Evolutionary conservation across 2,329 filamentous ascomycete genomes (phyloP).

Genomic region (Drechslera avenae): DNA sequence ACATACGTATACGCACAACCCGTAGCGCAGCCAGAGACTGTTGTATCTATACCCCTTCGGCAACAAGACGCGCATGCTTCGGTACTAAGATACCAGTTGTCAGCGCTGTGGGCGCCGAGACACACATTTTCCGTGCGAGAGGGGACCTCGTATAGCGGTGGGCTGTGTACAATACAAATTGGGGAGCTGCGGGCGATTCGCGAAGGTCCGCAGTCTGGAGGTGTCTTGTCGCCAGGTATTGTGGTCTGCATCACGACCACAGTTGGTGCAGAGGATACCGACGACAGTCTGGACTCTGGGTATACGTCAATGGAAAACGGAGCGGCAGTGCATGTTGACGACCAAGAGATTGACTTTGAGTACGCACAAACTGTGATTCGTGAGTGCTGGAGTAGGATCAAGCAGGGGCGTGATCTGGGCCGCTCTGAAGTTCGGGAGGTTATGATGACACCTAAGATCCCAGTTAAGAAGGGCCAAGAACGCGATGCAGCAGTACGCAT

Average conservation of each 20-base stretch:
- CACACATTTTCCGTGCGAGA: constrained; percentile 28
- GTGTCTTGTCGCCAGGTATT: constrained; percentile 31
- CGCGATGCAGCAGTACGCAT: constrained; percentile 34
- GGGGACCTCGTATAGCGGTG: constrained; percentile 28
- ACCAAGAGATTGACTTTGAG: constrained; percentile 27
- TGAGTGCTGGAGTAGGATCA: constrained; percentile 33
- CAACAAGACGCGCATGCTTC: constrained; percentile 30
- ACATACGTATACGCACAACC: constrained; percentile 37
- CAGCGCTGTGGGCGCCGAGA: constrained; percentile 36
- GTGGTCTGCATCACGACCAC: constrained; percentile 36
- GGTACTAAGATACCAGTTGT: constrained; percentile 27
- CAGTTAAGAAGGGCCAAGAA: constrained; percentile 10
- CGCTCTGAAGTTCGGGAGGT: constrained; percentile 33
- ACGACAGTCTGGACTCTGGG: constrained; percentile 7
- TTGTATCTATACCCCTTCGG: constrained; percentile 31
- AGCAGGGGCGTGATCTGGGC: constrained; percentile 29
- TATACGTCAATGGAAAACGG: neutral
- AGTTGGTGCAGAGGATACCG: constrained; percentile 12
- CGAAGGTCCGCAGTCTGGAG: constrained; percentile 23
- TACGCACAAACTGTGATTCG: constrained; percentile 32
- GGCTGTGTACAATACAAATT: constrained; percentile 35
- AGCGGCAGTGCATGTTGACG: neutral
- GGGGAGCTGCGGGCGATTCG: constrained; percentile 34
- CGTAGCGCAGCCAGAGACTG: constrained; percentile 11
- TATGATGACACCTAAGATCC: constrained; percentile 27